Evolutionary conservation across 192 early-diverging fungal species (phyloP), one percentile per base, ranked within the genome.

Genomic region (Paraglomus brasilianum): DNA sequence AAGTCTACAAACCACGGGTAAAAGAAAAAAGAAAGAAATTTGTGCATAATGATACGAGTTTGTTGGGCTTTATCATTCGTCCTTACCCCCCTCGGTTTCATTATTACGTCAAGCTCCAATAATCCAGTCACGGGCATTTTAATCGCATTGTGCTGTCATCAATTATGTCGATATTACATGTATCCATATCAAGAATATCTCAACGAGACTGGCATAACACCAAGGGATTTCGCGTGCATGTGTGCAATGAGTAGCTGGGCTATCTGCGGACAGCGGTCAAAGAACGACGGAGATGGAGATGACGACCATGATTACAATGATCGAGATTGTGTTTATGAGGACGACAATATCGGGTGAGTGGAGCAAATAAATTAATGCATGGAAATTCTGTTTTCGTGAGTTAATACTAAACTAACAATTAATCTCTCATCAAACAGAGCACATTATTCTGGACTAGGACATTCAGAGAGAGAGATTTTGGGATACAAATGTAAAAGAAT

Each of bases 121-220:
- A 81, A 83, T 17, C 71, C 81, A 8, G 77, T 92, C 7, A 78
- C 77, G 8, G 90, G 89, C 14, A 79, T 95, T 19, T 76, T 91
- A 21, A 93, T 97, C 66, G 93, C 95, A 13, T 81, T 94, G 4
- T 97, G 95, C 77, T 96, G 95, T 72, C 95, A 95, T 76, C 92
- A 94, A 52, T 59, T 87, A 10, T 94, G 91, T 74, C 82, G 80
- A 21, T 88, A 84, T 68, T 83, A 81, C 13, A 87, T 85, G 84
- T 95, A 89, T 62, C 81, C 87, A 6, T 82, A 92, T 68, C 88
- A 72, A 14, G 72, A 67, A 8, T 94, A 80, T 61, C 75, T 95
- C 74, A 72, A 79, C 42, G 45, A 83, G 70, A 65, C 78, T 19
- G 79, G 75, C 14, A 77, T 89, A 22, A 72, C 67, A 14, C 71